phyloP scores from a whole-genome alignment of 1,139 yeast genomes.

The Saccharomyces hybrid region DNA sequence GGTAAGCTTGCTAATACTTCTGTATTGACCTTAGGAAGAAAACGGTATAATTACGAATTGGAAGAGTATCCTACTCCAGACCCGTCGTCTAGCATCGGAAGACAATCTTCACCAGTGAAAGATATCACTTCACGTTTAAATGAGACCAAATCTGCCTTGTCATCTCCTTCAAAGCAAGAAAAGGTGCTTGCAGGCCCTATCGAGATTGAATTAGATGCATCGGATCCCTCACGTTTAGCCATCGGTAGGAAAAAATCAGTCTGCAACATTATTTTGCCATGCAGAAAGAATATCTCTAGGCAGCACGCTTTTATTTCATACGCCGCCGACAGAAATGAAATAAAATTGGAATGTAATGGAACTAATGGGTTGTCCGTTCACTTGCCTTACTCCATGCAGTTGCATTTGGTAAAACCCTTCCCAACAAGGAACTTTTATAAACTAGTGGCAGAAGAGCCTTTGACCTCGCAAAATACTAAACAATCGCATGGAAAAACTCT shows the following conservation, averaged over 20 bases:
- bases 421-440: constrained; percentile 12
- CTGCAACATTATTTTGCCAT: constrained; percentile 29
- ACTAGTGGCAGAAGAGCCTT: constrained; percentile 7
- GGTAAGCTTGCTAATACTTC: neutral
- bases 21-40: constrained; percentile 1
- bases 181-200: neutral
- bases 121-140: neutral
- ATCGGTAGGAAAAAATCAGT: constrained; percentile 27
- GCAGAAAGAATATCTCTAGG: constrained; percentile 27
- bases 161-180: neutral
- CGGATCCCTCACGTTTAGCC: constrained; percentile 15
- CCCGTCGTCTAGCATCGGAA: constrained; percentile 46
- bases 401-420: constrained; percentile 18
- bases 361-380: constrained; percentile 31
- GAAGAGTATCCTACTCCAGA: constrained; percentile 42
- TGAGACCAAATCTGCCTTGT: constrained; percentile 14
- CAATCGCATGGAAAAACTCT: constrained; percentile 9
- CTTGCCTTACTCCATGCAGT: constrained; percentile 24
- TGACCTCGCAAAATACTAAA: neutral
- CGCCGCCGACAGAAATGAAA: constrained; percentile 21
- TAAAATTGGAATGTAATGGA: constrained; percentile 33
- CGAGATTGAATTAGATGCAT: constrained; percentile 16
- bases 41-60: constrained; percentile 1
- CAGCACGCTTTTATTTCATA: constrained; percentile 30
- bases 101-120: constrained; percentile 37